Evolutionary conservation across 1,284 basidiomycete genomes (phyloP).

Genomic region (Vanrija sp.): DNA sequence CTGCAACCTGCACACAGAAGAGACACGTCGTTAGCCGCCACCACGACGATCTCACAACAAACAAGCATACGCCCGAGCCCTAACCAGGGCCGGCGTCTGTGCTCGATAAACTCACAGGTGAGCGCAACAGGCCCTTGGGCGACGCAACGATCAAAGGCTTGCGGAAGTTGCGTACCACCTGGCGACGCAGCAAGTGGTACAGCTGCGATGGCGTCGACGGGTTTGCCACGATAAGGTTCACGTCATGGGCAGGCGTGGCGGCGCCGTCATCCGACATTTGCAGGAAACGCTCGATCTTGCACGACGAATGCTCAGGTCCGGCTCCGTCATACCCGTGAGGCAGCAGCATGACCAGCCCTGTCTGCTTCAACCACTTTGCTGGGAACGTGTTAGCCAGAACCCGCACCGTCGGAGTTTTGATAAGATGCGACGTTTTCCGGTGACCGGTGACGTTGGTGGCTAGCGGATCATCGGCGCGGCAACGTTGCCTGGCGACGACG

Average conservation of each 20-base stretch:
- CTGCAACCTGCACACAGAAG: constrained; percentile 65
- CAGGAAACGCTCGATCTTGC: constrained; percentile 76
- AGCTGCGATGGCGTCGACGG: constrained; percentile 84
- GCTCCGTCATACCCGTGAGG: constrained; percentile 85
- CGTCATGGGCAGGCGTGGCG: constrained; percentile 47
- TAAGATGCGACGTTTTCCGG: background rate
- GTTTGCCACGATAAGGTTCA: constrained; percentile 77
- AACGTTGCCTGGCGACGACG: no score
- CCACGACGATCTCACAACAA: background rate
- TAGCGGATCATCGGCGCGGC: no score
- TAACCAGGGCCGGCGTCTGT: background rate
- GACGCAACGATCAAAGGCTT: constrained; percentile 77
- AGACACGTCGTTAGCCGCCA: background rate
- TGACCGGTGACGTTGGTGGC: background rate
- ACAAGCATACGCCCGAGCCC: background rate
- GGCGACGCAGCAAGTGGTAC: constrained; percentile 79
- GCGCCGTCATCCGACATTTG: constrained; percentile 52
- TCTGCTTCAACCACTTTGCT: constrained; percentile 94
- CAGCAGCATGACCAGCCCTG: constrained; percentile 76
- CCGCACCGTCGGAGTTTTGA: background rate
- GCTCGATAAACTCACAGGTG: constrained; percentile 58
- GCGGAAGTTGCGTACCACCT: constrained; percentile 75
- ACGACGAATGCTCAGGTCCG: constrained; percentile 85
- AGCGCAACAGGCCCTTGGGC: constrained; percentile 74
- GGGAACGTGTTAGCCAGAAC: background rate